These are phyloP conservation scores for Rhodosporidiobolus odoratus DNA, from an alignment of 768 basidiomycete genomes.

Conservation along the genomic window DNA sequence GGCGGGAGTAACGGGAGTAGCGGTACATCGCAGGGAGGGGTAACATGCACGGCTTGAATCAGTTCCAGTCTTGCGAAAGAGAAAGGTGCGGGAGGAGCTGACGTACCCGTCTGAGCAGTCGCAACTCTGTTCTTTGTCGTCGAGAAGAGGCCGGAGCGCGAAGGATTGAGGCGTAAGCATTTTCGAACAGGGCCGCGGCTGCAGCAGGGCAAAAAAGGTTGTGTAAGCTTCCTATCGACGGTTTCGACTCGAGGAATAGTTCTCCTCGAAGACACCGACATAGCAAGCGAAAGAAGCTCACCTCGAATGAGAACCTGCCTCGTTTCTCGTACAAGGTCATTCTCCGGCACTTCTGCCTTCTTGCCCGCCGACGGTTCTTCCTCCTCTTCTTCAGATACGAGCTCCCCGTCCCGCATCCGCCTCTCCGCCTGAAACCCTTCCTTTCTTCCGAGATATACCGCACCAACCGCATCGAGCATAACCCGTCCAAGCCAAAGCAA, in stretches of 20 bases:
- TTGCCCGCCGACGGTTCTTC: not conserved
- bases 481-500: conserved; percentile 26
- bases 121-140: conserved; percentile 18
- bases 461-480: conserved; percentile 33
- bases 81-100: too few relatives aligned
- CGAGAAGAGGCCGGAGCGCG: not conserved
- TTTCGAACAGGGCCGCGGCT: conserved; percentile 39
- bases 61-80: too few relatives aligned
- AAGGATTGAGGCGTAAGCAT: conserved; percentile 34
- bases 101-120: conserved; percentile 27
- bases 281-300: not conserved
- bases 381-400: not conserved
- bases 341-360: conserved; percentile 27
- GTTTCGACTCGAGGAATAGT: not conserved
- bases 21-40: too few relatives aligned
- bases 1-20: too few relatives aligned
- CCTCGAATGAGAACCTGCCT: conserved; percentile 39
- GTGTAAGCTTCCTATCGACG: not conserved
- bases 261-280: not conserved
- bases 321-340: conserved; percentile 36
- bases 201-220: not conserved
- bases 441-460: conserved; percentile 22
- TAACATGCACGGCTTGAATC: too few relatives aligned
- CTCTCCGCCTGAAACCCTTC: conserved; percentile 18
- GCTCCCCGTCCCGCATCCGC: conserved; percentile 2